Conservation (phyloP, 129 eudicot genomes). For the Rutidosis leptorrhynchoides region DNA sequence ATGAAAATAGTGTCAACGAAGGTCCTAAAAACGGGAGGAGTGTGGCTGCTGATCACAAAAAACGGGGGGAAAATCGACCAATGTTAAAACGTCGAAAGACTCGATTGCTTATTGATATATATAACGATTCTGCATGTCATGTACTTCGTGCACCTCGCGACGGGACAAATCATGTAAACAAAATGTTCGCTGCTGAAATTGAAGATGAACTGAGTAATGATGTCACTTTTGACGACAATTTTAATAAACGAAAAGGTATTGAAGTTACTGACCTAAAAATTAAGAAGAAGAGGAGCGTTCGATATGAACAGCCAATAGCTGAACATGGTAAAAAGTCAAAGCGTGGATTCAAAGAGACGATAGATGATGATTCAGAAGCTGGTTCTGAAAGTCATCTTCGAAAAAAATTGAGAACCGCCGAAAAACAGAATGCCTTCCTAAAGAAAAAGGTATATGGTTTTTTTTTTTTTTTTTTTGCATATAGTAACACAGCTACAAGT, state of each 20-base stretch:
- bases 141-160: background rate
- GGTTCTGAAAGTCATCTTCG: background rate
- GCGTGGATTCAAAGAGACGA: background rate
- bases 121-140: slow-evolving; percentile 21
- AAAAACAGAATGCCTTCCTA: no score
- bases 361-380: background rate
- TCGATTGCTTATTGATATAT: slow-evolving; percentile 33
- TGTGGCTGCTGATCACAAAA: slow-evolving; percentile 6
- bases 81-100: slow-evolving; percentile 5
- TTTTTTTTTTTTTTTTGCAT: no score
- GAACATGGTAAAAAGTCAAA: slow-evolving; percentile 3
- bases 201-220: slow-evolving; percentile 25
- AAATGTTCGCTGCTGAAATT: slow-evolving; percentile 21
- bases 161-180: slow-evolving; percentile 17
- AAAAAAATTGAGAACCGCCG: no score
- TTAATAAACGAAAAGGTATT: slow-evolving; percentile 27
- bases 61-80: background rate
- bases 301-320: background rate
- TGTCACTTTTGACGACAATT: slow-evolving; percentile 21
- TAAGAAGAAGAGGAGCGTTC: background rate
- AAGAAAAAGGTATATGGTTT: no score
- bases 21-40: slow-evolving; percentile 16
- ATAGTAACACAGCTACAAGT: background rate
- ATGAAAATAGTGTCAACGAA: slow-evolving; percentile 15
- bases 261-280: background rate